Percentiles rank a stretch among this genome's conserved stretches.
phyloP scores from a whole-genome alignment of 495 filamentous ascomycete species.

The Filosporella fistucella region DNA sequence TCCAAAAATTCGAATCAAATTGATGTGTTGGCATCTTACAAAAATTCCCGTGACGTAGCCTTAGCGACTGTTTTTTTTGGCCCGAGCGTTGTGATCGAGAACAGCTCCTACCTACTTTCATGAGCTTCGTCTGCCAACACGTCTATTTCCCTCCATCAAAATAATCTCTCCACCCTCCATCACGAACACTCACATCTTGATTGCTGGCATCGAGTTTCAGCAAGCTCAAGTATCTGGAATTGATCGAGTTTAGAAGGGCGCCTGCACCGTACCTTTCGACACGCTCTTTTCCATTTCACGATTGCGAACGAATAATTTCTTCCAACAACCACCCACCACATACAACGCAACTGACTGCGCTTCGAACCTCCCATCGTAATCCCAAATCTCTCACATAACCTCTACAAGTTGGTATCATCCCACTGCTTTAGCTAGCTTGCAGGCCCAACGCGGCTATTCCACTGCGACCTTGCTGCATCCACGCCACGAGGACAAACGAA shows the following conservation, averaged over 20 bases:
- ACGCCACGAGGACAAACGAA: conserved; percentile 7
- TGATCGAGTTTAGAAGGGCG: conserved; percentile 20
- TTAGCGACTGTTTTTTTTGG: too few species aligned
- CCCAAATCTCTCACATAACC: too few species aligned
- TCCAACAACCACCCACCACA: background rate
- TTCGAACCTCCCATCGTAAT: background rate
- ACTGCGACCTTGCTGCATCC: background rate
- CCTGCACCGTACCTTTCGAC: conserved; percentile 27
- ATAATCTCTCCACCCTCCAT: conserved; percentile 8
- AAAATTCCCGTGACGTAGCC: too few species aligned
- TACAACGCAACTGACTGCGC: background rate
- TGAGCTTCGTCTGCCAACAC: conserved; percentile 10
- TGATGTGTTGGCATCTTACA: too few species aligned
- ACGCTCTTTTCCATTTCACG: conserved; percentile 21
- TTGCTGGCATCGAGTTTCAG: conserved; percentile 11
- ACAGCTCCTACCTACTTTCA: too few species aligned
- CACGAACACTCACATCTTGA: background rate
- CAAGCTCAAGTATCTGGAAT: conserved; percentile 5
- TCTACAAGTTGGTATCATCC: conserved; percentile 5
- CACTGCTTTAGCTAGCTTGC: conserved; percentile 3
- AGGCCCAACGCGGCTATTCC: conserved; percentile 5
- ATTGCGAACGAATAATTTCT: background rate
- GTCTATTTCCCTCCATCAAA: conserved; percentile 3
- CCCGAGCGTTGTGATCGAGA: too few species aligned
- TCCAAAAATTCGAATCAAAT: too few species aligned